Percentiles rank a stretch among this genome's conserved stretches.
These are phyloP conservation scores for Lentinus polychrous DNA, from an alignment of 1,284 basidiomycete species.

Conservation along the genomic window DNA sequence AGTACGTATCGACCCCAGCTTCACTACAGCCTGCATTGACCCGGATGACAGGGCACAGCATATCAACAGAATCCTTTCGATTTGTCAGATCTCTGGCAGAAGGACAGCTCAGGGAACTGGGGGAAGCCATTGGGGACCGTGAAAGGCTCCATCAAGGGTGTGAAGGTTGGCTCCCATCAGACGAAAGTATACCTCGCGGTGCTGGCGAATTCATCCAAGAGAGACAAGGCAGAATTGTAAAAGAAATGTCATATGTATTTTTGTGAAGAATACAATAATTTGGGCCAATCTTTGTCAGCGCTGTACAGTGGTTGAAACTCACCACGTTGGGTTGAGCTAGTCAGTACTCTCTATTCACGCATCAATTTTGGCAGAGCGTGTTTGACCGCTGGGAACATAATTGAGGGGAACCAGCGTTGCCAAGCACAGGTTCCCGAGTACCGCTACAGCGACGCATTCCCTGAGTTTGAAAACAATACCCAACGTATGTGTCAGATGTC, in stretches of 20 bases:
- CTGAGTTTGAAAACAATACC: no score
- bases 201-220: conserved; percentile 13
- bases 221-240: conserved; percentile 15
- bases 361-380: no score
- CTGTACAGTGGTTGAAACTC: background rate
- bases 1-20: conserved; percentile 13
- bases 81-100: conserved; percentile 33
- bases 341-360: background rate
- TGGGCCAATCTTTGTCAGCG: no score
- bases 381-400: no score
- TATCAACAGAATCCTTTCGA: conserved; percentile 24
- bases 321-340: background rate
- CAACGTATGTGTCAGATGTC: no score
- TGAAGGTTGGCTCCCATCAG: conserved; percentile 24
- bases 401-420: no score
- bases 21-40: background rate
- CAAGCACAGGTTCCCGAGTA: no score
- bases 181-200: conserved; percentile 26
- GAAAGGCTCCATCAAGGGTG: conserved; percentile 18
- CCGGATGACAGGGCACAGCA: conserved; percentile 16
- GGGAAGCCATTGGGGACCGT: conserved; percentile 25
- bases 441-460: no score
- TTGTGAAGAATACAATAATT: background rate
- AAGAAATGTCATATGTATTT: background rate
- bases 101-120: conserved; percentile 26